These are phyloP conservation scores for Coix lacrymajobi DNA, from an alignment of 176 grass and related monocot genomes.

Conservation along the genomic window DNA sequence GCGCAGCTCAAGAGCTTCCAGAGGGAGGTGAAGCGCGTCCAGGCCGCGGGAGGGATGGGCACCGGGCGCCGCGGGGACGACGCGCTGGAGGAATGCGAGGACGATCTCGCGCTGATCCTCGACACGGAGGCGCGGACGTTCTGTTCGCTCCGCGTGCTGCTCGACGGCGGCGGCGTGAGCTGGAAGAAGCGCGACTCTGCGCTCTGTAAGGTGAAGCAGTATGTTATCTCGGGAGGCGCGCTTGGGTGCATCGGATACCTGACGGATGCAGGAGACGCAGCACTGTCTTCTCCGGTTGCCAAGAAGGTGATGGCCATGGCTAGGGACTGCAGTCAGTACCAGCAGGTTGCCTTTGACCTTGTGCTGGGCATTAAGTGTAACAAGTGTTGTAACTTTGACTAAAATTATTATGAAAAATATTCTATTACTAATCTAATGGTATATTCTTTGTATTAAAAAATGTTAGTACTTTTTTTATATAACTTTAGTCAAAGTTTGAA, in stretches of 20 bases:
- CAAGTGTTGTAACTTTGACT: too few relatives aligned
- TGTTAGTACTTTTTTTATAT: too few relatives aligned
- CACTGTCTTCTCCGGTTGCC: not conserved
- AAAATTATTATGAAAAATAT: too few relatives aligned
- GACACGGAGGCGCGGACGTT: not conserved
- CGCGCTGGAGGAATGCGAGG: not conserved
- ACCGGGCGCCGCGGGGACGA: not conserved
- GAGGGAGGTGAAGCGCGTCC: not conserved
- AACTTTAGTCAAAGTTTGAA: too few relatives aligned
- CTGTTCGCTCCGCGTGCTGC: not conserved
- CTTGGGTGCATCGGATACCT: not conserved
- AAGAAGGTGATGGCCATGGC: not conserved
- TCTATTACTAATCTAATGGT: too few relatives aligned
- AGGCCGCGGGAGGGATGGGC: not conserved
- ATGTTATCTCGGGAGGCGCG: not conserved
- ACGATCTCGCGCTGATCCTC: accelerated
- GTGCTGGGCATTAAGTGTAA: not conserved
- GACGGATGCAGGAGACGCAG: not conserved
- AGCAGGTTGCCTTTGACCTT: not conserved
- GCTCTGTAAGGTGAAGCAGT: not conserved
- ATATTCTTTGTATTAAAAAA: too few relatives aligned
- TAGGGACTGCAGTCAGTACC: not conserved
- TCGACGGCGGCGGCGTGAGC: not conserved
- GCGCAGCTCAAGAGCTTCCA: not conserved
- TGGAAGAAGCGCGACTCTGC: not conserved